Evolutionary conservation across 2,329 filamentous ascomycete genomes (phyloP).

Genomic region (Epichloe gansuensis): DNA sequence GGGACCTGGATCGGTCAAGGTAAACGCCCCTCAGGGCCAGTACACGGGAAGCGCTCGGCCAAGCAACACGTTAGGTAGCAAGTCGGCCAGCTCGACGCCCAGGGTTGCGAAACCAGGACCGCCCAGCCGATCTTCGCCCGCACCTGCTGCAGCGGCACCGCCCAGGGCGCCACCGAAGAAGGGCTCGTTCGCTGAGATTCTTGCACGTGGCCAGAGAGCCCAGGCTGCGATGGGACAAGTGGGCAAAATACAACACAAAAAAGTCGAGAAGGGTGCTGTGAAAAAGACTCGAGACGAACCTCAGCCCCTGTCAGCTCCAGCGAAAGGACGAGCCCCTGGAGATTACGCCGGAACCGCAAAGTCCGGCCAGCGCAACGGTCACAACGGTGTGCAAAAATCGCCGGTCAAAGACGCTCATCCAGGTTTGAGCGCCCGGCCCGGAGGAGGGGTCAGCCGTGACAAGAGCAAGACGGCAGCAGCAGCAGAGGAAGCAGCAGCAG

Average conservation of each 20-base stretch:
- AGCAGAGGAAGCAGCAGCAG: conserved; percentile 10
- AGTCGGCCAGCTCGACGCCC: conserved; percentile 13
- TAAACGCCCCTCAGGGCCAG: background rate
- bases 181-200: conserved; percentile 60
- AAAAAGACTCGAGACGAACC: conserved; percentile 38
- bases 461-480: conserved; percentile 8
- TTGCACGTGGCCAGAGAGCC: conserved; percentile 57
- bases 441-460: background rate
- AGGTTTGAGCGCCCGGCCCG: conserved; percentile 1
- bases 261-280: conserved; percentile 47
- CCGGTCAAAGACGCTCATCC: conserved; percentile 2
- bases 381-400: conserved; percentile 8
- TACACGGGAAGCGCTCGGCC: conserved; percentile 5
- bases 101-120: conserved; percentile 10
- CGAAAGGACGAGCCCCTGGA: conserved; percentile 14
- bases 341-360: conserved; percentile 23
- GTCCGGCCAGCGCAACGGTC: conserved; percentile 14
- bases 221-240: conserved; percentile 48
- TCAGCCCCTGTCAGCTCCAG: conserved; percentile 7
- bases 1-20: background rate
- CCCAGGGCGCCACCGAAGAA: conserved; percentile 48
- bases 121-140: conserved; percentile 13
- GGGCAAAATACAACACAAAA: conserved; percentile 63
- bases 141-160: conserved; percentile 22
- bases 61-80: conserved; percentile 13